phyloP scores from a whole-genome alignment of 495 filamentous ascomycete genomes.

The Aspergillus diversus region DNA sequence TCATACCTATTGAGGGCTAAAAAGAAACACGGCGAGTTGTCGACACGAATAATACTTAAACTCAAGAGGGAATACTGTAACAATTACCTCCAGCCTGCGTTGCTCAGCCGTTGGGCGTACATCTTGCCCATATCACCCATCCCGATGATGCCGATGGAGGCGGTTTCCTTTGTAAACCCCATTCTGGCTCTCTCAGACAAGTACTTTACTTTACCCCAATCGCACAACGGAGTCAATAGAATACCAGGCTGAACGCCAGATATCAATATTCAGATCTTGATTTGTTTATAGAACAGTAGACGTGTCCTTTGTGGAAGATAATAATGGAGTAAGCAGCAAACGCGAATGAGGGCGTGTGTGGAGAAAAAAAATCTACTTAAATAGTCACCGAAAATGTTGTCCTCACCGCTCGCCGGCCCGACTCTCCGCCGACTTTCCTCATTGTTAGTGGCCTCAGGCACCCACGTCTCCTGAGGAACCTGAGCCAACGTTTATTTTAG shows the following conservation, averaged over 20 bases:
- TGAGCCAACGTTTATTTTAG: too few species aligned
- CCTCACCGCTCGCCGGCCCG: slow-evolving; percentile 42
- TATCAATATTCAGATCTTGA: background rate
- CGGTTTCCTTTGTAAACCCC: slow-evolving; percentile 60
- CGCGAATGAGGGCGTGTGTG: slow-evolving; percentile 18
- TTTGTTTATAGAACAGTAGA: background rate
- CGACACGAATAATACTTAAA: slow-evolving; percentile 20
- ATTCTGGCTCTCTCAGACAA: slow-evolving; percentile 27
- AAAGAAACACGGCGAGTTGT: slow-evolving; percentile 13
- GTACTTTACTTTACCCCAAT: background rate
- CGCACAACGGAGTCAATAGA: background rate
- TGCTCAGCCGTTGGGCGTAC: slow-evolving; percentile 87
- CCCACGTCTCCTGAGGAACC: background rate
- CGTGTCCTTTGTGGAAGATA: background rate
- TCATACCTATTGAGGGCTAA: slow-evolving; percentile 37
- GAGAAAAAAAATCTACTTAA: slow-evolving; percentile 34
- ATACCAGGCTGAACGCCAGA: background rate
- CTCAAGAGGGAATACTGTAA: slow-evolving; percentile 5
- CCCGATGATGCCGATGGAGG: slow-evolving; percentile 88
- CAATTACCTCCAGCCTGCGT: slow-evolving; percentile 92
- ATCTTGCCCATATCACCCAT: slow-evolving; percentile 99
- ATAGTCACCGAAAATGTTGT: slow-evolving; percentile 27
- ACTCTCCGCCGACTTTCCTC: slow-evolving; percentile 20
- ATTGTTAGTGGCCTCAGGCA: slow-evolving; percentile 23
- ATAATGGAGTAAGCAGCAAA: background rate